phyloP scores from a whole-genome alignment of 1,284 basidiomycete genomes.

The Microbotryum saponariae region DNA sequence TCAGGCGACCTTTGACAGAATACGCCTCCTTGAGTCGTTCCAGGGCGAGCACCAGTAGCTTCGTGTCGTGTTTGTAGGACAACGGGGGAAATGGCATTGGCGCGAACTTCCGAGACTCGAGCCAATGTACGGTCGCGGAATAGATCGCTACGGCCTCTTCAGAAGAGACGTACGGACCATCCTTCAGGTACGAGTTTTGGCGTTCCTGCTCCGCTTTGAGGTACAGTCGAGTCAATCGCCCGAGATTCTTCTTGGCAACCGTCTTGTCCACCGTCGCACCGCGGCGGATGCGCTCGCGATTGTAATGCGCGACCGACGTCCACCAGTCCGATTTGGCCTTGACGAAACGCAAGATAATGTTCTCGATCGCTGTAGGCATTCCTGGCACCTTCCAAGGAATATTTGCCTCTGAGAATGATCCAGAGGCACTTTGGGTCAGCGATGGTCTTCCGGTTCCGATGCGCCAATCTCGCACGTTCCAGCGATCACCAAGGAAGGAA shows the following conservation, averaged over 20 bases:
- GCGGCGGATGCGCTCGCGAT: slow-evolving; percentile 59
- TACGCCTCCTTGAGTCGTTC: slow-evolving; percentile 98
- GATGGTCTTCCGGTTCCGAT: too few species aligned
- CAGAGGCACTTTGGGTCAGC: slow-evolving; percentile 53
- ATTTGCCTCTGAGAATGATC: slow-evolving; percentile 68
- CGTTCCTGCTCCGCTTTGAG: slow-evolving; percentile 96
- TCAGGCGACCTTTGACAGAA: slow-evolving; percentile 91
- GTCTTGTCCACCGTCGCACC: slow-evolving; percentile 99
- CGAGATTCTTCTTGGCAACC: slow-evolving; percentile 85
- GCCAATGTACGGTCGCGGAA: slow-evolving; percentile 94
- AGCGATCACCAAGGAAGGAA: too few species aligned
- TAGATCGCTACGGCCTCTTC: slow-evolving; percentile 97
- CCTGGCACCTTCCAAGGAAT: slow-evolving; percentile 96
- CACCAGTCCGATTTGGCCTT: slow-evolving; percentile 99
- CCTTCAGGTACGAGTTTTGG: slow-evolving; percentile 93
- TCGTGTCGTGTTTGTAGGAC: slow-evolving; percentile 97
- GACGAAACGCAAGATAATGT: slow-evolving; percentile 97
- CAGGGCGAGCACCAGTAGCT: slow-evolving; percentile 83
- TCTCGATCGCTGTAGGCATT: slow-evolving; percentile 97
- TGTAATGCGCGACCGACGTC: slow-evolving; percentile 71
- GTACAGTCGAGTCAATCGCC: slow-evolving; percentile 59
- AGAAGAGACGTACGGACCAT: slow-evolving; percentile 92
- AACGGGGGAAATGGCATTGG: slow-evolving; percentile 97
- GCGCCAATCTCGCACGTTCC: too few species aligned
- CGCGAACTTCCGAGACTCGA: slow-evolving; percentile 90